Percentiles rank a stretch among this genome's conserved stretches.
phyloP scores from a whole-genome alignment of 352 stramenopile genomes.

The Pythium monospermum region DNA sequence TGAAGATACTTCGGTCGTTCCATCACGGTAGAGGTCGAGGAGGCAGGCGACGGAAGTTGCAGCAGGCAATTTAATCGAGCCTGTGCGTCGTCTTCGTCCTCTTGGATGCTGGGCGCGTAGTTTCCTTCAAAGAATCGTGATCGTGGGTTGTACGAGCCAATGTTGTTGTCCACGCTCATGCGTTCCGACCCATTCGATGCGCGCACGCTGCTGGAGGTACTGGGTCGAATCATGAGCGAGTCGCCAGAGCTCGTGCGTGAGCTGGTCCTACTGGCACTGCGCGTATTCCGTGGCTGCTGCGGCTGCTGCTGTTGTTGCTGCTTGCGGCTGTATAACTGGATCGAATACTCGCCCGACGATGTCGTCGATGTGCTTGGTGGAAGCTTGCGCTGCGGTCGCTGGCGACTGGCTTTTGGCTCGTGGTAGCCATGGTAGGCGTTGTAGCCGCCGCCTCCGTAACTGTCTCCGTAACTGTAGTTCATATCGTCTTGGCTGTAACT shows the following conservation, averaged over 20 bases:
- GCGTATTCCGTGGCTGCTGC: slow-evolving; percentile 3
- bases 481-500: slow-evolving; percentile 23
- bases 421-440: slow-evolving; percentile 1
- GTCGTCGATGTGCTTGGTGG: slow-evolving; percentile 9
- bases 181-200: slow-evolving; percentile 47
- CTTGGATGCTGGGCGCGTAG: slow-evolving; percentile 56
- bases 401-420: neutral
- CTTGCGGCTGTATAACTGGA: slow-evolving; percentile 57
- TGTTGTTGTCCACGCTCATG: slow-evolving; percentile 74
- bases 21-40: slow-evolving; percentile 49
- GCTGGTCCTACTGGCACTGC: slow-evolving; percentile 14
- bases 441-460: too few species aligned
- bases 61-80: slow-evolving; percentile 59
- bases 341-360: slow-evolving; percentile 37
- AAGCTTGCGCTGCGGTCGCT: slow-evolving; percentile 6
- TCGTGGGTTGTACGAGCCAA: slow-evolving; percentile 56
- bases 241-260: slow-evolving; percentile 36
- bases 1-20: slow-evolving; percentile 17
- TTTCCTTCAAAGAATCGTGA: slow-evolving; percentile 36
- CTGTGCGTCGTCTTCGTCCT: slow-evolving; percentile 60
- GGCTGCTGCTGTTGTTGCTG: too few species aligned
- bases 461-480: slow-evolving; percentile 16
- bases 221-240: slow-evolving; percentile 46
- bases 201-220: slow-evolving; percentile 38
- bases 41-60: slow-evolving; percentile 29